Conservation (phyloP, 176 grass and related monocot genomes). For the Cenchrus fungigraminus region DNA sequence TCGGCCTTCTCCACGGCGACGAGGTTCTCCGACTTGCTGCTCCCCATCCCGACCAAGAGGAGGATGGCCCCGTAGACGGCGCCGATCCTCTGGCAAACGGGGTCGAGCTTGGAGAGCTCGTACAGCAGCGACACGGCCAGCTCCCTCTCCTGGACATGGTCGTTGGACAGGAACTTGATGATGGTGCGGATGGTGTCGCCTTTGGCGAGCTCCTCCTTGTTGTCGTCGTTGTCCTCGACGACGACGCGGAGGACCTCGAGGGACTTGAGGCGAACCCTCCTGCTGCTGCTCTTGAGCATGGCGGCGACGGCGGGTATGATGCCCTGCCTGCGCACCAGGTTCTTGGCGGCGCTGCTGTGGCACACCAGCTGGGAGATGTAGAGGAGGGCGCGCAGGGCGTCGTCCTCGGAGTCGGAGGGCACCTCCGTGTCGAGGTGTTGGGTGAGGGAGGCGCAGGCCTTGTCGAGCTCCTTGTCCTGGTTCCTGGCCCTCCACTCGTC, state of each 20-base stretch:
- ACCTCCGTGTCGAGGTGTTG: neutral
- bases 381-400: slow-evolving; percentile 41
- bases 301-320: slow-evolving; percentile 39
- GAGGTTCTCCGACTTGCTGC: slow-evolving; percentile 67
- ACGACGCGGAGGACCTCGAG: slow-evolving; percentile 50
- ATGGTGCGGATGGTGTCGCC: slow-evolving; percentile 79
- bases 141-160: slow-evolving; percentile 71
- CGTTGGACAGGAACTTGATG: slow-evolving; percentile 76
- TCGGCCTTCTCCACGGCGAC: slow-evolving; percentile 71
- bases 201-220: slow-evolving; percentile 61
- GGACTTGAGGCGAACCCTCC: slow-evolving; percentile 54
- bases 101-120: slow-evolving; percentile 60
- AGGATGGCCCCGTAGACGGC: slow-evolving; percentile 71
- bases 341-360: slow-evolving; percentile 43
- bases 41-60: slow-evolving; percentile 77
- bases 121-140: slow-evolving; percentile 64
- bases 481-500: slow-evolving; percentile 80
- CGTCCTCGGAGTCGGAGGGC: neutral
- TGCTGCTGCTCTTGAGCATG: slow-evolving; percentile 67
- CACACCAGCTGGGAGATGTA: slow-evolving; percentile 50
- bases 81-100: slow-evolving; percentile 60
- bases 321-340: slow-evolving; percentile 51
- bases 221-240: slow-evolving; percentile 57
- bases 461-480: slow-evolving; percentile 71
- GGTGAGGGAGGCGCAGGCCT: slow-evolving; percentile 37